Evolutionary conservation across 1,139 yeast genomes (phyloP), one percentile per base, ranked within the genome.

Genomic region (Trichomonascaceae sp.): DNA sequence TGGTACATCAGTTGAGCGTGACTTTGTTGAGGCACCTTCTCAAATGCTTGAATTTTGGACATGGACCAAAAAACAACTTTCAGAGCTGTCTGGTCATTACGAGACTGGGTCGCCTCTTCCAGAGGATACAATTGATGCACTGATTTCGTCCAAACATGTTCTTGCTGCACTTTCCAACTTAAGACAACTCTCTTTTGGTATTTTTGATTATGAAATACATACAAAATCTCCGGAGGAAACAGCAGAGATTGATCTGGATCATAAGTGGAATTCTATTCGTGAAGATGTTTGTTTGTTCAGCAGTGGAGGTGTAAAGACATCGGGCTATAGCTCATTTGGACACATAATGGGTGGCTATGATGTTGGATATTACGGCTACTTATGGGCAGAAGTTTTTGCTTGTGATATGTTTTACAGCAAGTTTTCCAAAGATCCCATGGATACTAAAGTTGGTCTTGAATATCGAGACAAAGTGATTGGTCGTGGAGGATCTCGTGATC

Each of bases 11-110:
- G 91, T 85, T 24, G 83, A 86, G 48, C 77, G 93, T 77, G 96
- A 88, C 71, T 88, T 87, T 70, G 95, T 87, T 50, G 96, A 88
- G 69, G 88, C 93, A 46, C 96, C 96, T 24, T 87, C 95, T 1
- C 96, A 88, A 71, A 82, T 88, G 85, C 75, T 88, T 61, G 96
- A 88, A 69, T 86, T 83, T 70, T 88, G 95, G 90, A 84, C 91
- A 41, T 88, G 96, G 96, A 79, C 84, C 53, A 78, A 76, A 56
- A 71, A 77, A 45, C 84, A 83, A 68, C 73, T 88, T 59, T 77
- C 75, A 61, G 66, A 69, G 12, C 71, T 88, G 51, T 84, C 93
- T 0, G 75, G 79, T 22, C 96, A 88, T 68, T 87, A 85, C 66
- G 54, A 69, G 52, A 73, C 78, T 58, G 76, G 84, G 2, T 81